Base-by-base conservation (phyloP, 768 basidiomycete genomes). In the Megacollybia marginata region DNA sequence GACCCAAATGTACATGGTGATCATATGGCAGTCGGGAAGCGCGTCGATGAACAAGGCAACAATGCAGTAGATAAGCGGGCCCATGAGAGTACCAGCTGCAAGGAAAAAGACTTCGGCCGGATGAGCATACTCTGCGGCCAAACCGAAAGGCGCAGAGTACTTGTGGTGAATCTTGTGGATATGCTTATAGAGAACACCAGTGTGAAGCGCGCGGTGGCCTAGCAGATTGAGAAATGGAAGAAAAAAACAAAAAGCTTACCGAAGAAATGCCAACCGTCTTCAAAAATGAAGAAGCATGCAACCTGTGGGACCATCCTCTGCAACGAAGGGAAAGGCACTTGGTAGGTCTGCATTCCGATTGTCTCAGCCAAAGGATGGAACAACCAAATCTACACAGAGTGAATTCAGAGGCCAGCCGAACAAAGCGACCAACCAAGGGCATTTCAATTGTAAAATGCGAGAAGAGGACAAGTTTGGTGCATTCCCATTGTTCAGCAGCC, bases 101-200 rank as follows among this genome's bases (percentile, higher is more conserved):
- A 98, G 85, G 57, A 97, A 92, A 64, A 96, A 82, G 48, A 95
- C 89, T 66, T 99, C 96, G 10, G 92, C 82, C 0, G 96, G 96
- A 67, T 99, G 96, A 1, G 96, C 94, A 63, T 97, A 98, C 66
- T 99, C 95, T 2, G 96, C 95, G 2, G 91, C 94, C 31, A 99
- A 81, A 53, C 96, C 96, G 61, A 98, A 96, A 1, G 96, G 96
- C 15, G 95, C 95, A 9, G 87, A 87, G 68, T 92, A 96, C 62
- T 92, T 91, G 80, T 98, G 96, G 66, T 99, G 96, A 33, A 98
- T 75, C 69, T 96, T 95, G 79, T 96, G 93, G 55, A 96, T 91
- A 65, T 93, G 75, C 66, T 86, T 91, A 76, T 95, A 94, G 47
- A 95, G 73, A 1, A 76, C 63, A 47, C 88, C 85, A 54, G 78